These are phyloP conservation scores for Aspergillus pseudonomiae DNA, from an alignment of 2,329 filamentous ascomycete genomes.

Conservation along the genomic window DNA sequence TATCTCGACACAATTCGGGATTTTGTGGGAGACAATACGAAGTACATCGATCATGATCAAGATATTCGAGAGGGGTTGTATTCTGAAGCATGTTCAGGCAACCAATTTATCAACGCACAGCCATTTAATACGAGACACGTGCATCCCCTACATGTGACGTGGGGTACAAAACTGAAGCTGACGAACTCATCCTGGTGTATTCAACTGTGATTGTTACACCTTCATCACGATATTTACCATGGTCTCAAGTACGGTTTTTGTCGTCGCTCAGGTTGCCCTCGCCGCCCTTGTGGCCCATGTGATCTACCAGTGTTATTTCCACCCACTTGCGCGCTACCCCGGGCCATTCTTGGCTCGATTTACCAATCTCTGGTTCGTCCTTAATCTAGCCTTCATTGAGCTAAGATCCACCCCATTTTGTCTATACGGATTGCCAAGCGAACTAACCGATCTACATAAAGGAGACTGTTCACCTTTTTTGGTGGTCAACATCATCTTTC, in stretches of 20 bases:
- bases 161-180: not conserved
- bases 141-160: not conserved
- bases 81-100: not conserved
- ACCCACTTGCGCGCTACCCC: slow-evolving; percentile 67
- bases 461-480: slow-evolving; percentile 19
- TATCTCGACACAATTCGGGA: not conserved
- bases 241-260: not conserved
- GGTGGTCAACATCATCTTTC: slow-evolving; percentile 17
- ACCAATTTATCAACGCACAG: too few relatives aligned
- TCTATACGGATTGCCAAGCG: not conserved
- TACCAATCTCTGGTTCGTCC: slow-evolving; percentile 21
- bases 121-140: not conserved
- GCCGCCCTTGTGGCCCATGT: slow-evolving; percentile 10
- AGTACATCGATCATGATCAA: too few relatives aligned
- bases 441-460: not conserved
- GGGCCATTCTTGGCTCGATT: slow-evolving; percentile 60
- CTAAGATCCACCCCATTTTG: not conserved
- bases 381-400: not conserved
- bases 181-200: not conserved
- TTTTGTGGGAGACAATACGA: too few relatives aligned
- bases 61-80: too few relatives aligned
- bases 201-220: too few relatives aligned
- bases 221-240: not conserved
- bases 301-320: slow-evolving; percentile 33
- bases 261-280: not conserved